Conservation (phyloP, 2,329 filamentous ascomycete species). For the Davidsoniella neocaledoniae region DNA sequence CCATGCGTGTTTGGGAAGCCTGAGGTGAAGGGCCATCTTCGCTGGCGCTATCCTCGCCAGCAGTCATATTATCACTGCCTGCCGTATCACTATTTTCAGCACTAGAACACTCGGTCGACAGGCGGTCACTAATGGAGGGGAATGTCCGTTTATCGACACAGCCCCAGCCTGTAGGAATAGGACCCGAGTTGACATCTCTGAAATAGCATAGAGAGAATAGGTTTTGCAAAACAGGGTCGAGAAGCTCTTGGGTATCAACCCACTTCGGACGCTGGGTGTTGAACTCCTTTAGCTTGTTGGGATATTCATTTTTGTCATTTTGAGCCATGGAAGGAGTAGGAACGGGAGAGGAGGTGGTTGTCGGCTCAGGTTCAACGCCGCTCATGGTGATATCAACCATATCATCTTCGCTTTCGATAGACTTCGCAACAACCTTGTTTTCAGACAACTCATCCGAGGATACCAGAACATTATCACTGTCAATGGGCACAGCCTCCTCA, state of each 20-base stretch:
- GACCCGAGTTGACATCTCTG: conserved; percentile 23
- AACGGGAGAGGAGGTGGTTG: conserved; percentile 3
- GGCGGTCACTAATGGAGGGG: conserved; percentile 32
- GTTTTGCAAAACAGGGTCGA: conserved; percentile 47
- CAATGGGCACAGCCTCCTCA: conserved; percentile 25
- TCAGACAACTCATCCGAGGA: conserved; percentile 30
- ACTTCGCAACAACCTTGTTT: conserved; percentile 58
- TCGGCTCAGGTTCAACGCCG: conserved; percentile 1
- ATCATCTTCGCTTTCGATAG: conserved; percentile 75
- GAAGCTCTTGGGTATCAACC: conserved; percentile 34
- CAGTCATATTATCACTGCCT: conserved; percentile 17
- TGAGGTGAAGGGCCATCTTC: conserved; percentile 25
- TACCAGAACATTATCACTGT: not conserved
- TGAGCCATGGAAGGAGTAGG: not conserved
- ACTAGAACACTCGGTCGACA: conserved; percentile 18
- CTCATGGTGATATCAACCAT: conserved; percentile 83
- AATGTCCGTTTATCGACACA: conserved; percentile 42
- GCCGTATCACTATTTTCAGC: conserved; percentile 25
- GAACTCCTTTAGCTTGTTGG: conserved; percentile 28
- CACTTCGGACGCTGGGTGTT: conserved; percentile 35
- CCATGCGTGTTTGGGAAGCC: conserved; percentile 34
- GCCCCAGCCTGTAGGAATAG: conserved; percentile 55
- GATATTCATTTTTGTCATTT: not conserved
- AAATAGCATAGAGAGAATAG: conserved; percentile 66
- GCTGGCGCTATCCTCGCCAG: conserved; percentile 30